These are phyloP conservation scores for Aspergillus tamarii DNA, from an alignment of 2,329 filamentous ascomycete species.

Conservation along the genomic window DNA sequence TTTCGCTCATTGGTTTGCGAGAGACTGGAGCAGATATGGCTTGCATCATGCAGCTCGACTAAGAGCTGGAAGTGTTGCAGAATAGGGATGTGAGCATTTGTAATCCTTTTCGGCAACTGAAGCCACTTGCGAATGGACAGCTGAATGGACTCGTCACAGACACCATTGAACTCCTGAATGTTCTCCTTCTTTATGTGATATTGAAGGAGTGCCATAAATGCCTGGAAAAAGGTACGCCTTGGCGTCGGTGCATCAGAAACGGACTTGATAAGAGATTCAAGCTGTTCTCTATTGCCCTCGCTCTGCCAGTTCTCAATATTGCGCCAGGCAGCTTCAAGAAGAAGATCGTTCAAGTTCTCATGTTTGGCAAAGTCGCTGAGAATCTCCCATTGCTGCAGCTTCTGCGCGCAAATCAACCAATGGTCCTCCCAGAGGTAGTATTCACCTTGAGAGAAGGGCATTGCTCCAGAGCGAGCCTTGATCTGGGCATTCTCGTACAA, in stretches of 20 bases:
- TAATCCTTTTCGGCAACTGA: conserved; percentile 90
- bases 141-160: conserved; percentile 97
- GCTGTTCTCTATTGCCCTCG: conserved; percentile 79
- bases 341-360: conserved; percentile 95
- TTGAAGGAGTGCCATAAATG: conserved; percentile 95
- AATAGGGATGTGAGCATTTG: conserved; percentile 91
- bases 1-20: conserved; percentile 81
- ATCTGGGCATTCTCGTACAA: conserved; percentile 97
- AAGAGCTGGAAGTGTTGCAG: conserved; percentile 97
- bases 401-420: conserved; percentile 96
- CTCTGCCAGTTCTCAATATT: conserved; percentile 94
- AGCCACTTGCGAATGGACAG: conserved; percentile 98
- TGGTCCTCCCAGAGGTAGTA: conserved; percentile 99
- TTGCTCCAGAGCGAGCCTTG: conserved; percentile 92
- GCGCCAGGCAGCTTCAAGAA: conserved; percentile 93
- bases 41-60: conserved; percentile 96
- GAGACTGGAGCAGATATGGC: conserved; percentile 91
- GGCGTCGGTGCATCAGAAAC: conserved; percentile 97
- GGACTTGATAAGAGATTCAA: conserved; percentile 93
- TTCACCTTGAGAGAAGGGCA: conserved; percentile 93
- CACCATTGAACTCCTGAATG: conserved; percentile 77
- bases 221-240: conserved; percentile 92
- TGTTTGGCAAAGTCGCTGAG: conserved; percentile 97
- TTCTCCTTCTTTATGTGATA: conserved; percentile 87
- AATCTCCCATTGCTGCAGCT: conserved; percentile 98